A percentile compares a stretch with the other conserved stretches of the same genome.
These are phyloP conservation scores for Fomitopsis pulvina DNA, from an alignment of 768 basidiomycete species.

Conservation along the genomic window DNA sequence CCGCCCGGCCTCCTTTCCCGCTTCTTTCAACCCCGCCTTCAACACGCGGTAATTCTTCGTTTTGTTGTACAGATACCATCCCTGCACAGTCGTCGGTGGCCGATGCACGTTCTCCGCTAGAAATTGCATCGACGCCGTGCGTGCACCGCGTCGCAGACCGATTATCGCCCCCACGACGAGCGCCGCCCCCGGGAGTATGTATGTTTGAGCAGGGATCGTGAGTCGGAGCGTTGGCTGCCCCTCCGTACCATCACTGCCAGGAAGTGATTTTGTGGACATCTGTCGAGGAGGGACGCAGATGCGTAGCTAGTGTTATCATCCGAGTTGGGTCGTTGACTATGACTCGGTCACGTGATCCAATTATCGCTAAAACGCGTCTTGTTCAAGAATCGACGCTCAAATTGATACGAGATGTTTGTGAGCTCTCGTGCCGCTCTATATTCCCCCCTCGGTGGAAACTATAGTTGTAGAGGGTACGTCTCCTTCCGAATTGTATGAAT, in stretches of 20 bases:
- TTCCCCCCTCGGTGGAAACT: too few species aligned
- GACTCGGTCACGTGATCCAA: too few species aligned
- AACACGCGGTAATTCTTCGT: slow-evolving; percentile 89
- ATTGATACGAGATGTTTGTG: too few species aligned
- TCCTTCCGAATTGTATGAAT: too few species aligned
- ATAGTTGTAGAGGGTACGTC: too few species aligned
- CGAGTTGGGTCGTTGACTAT: too few species aligned
- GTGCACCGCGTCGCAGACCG: slow-evolving; percentile 68
- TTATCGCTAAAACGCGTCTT: too few species aligned
- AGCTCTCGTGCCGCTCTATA: too few species aligned
- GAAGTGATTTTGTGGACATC: neutral
- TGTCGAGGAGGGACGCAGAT: neutral
- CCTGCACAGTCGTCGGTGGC: slow-evolving; percentile 75
- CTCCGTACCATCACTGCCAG: neutral
- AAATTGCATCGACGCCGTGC: slow-evolving; percentile 68
- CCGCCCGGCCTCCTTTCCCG: slow-evolving; percentile 46
- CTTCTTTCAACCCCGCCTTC: slow-evolving; percentile 64
- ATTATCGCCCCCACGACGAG: slow-evolving; percentile 57
- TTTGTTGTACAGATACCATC: slow-evolving; percentile 96
- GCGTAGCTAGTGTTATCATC: too few species aligned
- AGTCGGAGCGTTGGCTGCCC: slow-evolving; percentile 24
- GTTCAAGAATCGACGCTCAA: too few species aligned
- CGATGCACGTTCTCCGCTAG: slow-evolving; percentile 92
- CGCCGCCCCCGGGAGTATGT: slow-evolving; percentile 55
- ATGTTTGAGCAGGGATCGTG: slow-evolving; percentile 50